A percentile compares a stretch with the other conserved stretches of the same genome.
Evolutionary conservation across 306 rosid species (phyloP).

Genomic region (Prinsepia uniflora): DNA sequence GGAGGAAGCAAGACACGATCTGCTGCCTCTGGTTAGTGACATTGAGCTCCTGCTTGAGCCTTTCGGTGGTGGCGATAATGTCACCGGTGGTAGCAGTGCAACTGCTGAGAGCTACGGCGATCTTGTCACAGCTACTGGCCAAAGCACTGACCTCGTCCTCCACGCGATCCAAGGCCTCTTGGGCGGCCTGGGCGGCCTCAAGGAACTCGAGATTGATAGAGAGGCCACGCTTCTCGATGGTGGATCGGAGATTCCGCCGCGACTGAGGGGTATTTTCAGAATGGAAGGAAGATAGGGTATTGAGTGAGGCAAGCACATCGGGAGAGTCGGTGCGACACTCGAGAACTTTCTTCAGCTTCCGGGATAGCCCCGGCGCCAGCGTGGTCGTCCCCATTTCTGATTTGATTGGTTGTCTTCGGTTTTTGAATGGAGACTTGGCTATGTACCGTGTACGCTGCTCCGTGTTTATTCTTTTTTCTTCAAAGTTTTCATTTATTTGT

Average conservation of each 20-base stretch:
- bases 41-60: constrained; percentile 80
- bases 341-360: constrained; percentile 94
- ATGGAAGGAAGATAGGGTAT: constrained; percentile 84
- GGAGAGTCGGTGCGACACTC: constrained; percentile 83
- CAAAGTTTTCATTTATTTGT: no score
- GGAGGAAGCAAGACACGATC: constrained; percentile 83
- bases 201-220: constrained; percentile 74
- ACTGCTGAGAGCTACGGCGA: constrained; percentile 66
- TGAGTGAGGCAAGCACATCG: constrained; percentile 71
- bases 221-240: constrained; percentile 82
- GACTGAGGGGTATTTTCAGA: constrained; percentile 74
- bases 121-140: constrained; percentile 82
- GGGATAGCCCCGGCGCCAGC: constrained; percentile 87
- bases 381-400: constrained; percentile 51
- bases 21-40: constrained; percentile 81
- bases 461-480: no score
- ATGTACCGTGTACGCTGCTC: no score
- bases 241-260: constrained; percentile 90
- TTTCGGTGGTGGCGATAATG: constrained; percentile 80
- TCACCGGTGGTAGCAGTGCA: constrained; percentile 84
- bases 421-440: no score
- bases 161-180: constrained; percentile 74
- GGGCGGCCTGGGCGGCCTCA: constrained; percentile 64
- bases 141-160: constrained; percentile 69
- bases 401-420: no score